A percentile compares a stretch with the other conserved stretches of the same genome.
Evolutionary conservation across 2,329 filamentous ascomycete genomes (phyloP).

Genomic region (Trichoderma afroharzianum): DNA sequence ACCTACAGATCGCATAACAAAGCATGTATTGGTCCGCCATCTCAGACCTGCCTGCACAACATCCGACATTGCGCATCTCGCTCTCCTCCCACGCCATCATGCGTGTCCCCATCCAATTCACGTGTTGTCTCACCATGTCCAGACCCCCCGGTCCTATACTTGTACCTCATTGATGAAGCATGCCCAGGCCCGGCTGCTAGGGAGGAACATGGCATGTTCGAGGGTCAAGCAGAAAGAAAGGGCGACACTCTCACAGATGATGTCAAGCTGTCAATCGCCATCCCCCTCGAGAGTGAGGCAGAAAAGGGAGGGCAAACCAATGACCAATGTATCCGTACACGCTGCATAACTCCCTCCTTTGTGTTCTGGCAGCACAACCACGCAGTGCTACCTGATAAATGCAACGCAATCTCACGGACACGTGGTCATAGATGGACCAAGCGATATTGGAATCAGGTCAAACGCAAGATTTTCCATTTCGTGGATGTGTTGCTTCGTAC

Average conservation of each 20-base stretch:
- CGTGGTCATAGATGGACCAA: background rate
- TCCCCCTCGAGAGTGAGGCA: background rate
- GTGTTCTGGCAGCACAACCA: background rate
- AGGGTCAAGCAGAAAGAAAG: background rate
- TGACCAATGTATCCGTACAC: no score
- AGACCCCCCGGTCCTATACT: background rate
- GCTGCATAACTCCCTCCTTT: background rate
- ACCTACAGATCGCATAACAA: background rate
- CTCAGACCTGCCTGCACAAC: background rate
- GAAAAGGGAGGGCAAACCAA: background rate
- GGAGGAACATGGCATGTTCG: background rate
- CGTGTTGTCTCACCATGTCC: conserved; percentile 13
- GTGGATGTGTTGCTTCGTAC: background rate
- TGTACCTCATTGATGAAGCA: background rate
- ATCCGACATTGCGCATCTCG: conserved; percentile 10
- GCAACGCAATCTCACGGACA: background rate
- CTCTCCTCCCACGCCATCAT: background rate
- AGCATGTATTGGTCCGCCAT: background rate
- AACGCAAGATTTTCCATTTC: background rate
- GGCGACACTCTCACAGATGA: background rate
- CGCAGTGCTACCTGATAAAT: background rate
- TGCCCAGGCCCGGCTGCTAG: background rate
- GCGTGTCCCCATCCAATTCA: background rate
- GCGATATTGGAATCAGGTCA: background rate
- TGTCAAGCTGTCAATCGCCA: background rate